Conservation (phyloP, 164 flowering plant genomes). For the Houttuynia cordata region DNA sequence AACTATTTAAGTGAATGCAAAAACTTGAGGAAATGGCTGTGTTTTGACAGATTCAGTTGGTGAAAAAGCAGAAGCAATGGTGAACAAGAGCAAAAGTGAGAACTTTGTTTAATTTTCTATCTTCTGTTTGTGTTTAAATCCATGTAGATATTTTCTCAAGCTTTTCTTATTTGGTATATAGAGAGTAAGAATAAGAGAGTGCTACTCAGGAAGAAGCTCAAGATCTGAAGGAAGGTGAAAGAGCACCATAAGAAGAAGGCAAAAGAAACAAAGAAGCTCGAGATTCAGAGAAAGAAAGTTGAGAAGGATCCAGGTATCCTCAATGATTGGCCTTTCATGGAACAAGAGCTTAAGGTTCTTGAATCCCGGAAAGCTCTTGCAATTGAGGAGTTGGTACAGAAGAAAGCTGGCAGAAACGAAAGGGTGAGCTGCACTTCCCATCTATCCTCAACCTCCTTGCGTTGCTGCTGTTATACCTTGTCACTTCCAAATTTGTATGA, state of each 20-base stretch:
- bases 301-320: constrained; percentile 98
- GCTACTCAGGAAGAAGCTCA: constrained; percentile 71
- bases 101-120: background rate
- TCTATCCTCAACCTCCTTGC: background rate
- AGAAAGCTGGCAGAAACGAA: constrained; percentile 87
- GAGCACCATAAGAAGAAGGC: constrained; percentile 86
- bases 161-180: constrained; percentile 9
- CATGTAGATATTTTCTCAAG: background rate
- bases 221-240: constrained; percentile 62
- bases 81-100: too few relatives aligned
- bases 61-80: too few relatives aligned
- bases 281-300: constrained; percentile 32
- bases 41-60: too few relatives aligned
- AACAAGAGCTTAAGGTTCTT: constrained; percentile 88
- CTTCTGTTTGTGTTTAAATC: background rate
- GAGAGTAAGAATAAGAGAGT: constrained; percentile 97
- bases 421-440: constrained; percentile 32
- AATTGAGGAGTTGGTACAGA: constrained; percentile 68
- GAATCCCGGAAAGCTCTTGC: constrained; percentile 74
- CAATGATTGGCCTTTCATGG: too few relatives aligned
- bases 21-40: too few relatives aligned
- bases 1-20: too few relatives aligned
- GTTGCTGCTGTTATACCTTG: background rate
- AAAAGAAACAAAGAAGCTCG: constrained; percentile 90
- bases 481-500: too few relatives aligned